These are phyloP conservation scores for Solanum bukasovii DNA, from an alignment of 257 asterid species.

Conservation along the genomic window DNA sequence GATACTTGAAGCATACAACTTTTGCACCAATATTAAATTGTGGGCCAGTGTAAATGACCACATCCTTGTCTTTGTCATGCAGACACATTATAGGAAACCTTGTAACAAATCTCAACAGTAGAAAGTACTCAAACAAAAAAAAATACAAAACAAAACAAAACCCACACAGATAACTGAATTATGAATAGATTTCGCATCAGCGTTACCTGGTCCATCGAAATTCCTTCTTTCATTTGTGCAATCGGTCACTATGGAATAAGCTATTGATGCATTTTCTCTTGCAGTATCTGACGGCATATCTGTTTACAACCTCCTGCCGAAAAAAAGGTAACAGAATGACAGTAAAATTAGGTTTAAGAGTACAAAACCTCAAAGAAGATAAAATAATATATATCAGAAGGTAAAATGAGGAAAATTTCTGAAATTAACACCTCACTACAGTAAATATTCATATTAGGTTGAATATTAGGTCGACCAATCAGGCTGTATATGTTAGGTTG, in stretches of 20 bases:
- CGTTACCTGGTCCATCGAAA: conserved; percentile 47
- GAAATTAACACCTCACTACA: not conserved
- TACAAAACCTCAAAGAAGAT: not conserved
- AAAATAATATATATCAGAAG: not conserved
- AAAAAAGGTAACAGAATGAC: not conserved
- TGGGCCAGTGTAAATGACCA: not conserved
- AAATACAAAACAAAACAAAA: not conserved
- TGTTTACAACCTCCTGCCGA: conserved; percentile 1
- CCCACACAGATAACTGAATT: not conserved
- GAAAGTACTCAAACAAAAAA: not conserved
- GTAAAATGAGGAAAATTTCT: not conserved
- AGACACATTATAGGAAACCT: not conserved
- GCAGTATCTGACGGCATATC: conserved; percentile 49
- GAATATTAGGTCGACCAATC: not conserved
- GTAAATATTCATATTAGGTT: not conserved
- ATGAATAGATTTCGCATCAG: conserved; percentile 5
- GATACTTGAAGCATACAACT: not conserved
- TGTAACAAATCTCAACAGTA: not conserved
- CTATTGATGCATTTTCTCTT: conserved; percentile 34
- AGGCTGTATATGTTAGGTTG: not conserved
- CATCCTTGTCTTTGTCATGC: not conserved
- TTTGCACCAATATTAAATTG: not conserved
- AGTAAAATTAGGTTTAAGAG: not conserved
- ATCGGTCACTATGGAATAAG: conserved; percentile 36
- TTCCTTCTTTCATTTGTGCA: conserved; percentile 29